These are phyloP conservation scores for Candida berthetii DNA, from an alignment of 805 yeast species.

Conservation along the genomic window DNA sequence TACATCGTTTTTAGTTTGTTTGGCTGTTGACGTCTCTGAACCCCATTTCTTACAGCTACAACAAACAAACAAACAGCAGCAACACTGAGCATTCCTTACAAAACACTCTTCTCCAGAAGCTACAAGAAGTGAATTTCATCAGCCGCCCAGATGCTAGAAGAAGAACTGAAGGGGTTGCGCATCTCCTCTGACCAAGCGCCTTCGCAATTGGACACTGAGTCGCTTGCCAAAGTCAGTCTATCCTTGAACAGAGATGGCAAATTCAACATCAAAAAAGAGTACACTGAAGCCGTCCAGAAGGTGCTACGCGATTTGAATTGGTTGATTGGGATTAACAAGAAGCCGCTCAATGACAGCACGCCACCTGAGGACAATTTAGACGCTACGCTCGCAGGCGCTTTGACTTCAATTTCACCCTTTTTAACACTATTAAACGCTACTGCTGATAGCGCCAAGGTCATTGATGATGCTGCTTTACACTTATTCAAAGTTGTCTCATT, in stretches of 20 bases:
- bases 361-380: background rate
- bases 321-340: background rate
- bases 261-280: background rate
- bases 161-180: background rate
- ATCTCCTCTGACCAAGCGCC: background rate
- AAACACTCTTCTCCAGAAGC: too few relatives aligned
- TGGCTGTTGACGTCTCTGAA: too few relatives aligned
- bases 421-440: background rate
- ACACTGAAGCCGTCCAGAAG: background rate
- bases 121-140: too few relatives aligned
- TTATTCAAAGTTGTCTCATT: slow-evolving; percentile 9
- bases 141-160: background rate
- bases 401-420: background rate
- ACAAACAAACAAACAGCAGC: too few relatives aligned
- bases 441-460: background rate
- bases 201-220: background rate
- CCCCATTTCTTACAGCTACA: too few relatives aligned
- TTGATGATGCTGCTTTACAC: background rate
- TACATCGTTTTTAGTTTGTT: too few relatives aligned
- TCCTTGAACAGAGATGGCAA: background rate
- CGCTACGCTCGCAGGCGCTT: background rate
- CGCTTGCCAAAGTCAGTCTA: background rate
- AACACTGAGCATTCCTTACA: too few relatives aligned
- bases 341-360: background rate
- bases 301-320: background rate